A percentile compares a stretch with the other conserved stretches of the same genome.
Conservation (phyloP, 2,329 filamentous ascomycete species). For the Aspergillus ustus region DNA sequence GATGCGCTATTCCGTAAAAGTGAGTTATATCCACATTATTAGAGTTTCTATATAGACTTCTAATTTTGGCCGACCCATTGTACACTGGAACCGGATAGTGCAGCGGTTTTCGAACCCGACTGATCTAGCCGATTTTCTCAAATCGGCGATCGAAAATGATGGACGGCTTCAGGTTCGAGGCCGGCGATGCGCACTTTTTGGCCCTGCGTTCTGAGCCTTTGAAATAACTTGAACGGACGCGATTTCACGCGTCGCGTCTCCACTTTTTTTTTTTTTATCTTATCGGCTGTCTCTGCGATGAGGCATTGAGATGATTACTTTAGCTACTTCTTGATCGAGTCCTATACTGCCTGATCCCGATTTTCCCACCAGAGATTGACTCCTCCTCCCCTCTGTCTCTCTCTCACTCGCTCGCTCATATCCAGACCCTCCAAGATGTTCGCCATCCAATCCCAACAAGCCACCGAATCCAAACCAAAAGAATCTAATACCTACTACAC, state of each 20-base stretch:
- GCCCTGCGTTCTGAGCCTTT: too few relatives aligned
- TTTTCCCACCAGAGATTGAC: background rate
- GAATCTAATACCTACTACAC: conserved; percentile 51
- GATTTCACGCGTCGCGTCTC: background rate
- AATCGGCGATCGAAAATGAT: too few relatives aligned
- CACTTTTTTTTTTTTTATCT: background rate
- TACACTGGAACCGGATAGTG: too few relatives aligned
- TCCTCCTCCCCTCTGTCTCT: background rate
- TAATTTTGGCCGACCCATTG: too few relatives aligned
- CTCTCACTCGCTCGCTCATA: background rate
- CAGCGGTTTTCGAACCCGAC: too few relatives aligned
- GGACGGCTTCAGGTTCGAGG: too few relatives aligned
- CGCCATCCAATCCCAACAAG: conserved; percentile 37
- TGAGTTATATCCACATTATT: too few relatives aligned
- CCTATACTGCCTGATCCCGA: background rate
- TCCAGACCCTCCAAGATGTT: conserved; percentile 33
- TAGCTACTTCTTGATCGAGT: background rate
- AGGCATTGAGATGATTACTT: background rate
- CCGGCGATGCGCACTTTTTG: too few relatives aligned
- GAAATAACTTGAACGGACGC: too few relatives aligned
- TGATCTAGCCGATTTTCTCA: too few relatives aligned
- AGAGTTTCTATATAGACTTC: too few relatives aligned
- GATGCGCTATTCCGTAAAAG: too few relatives aligned
- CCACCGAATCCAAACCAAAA: conserved; percentile 22
- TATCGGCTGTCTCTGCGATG: background rate